A percentile compares a stretch with the other conserved stretches of the same genome.
Evolutionary conservation across 495 filamentous ascomycete species (phyloP).

Genomic region (Cudoniella acicularis): DNA sequence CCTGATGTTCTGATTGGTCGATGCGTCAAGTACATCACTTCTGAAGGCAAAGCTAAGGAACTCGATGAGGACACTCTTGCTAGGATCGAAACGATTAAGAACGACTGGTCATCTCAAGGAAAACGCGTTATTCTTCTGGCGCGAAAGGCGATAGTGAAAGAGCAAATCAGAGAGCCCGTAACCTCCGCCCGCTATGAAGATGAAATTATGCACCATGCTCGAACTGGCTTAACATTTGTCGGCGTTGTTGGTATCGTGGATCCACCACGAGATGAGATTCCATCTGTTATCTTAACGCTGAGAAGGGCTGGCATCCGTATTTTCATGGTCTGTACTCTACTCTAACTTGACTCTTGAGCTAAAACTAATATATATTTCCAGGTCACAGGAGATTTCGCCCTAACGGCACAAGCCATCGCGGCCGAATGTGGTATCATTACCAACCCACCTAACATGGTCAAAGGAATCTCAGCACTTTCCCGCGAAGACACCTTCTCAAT

Average conservation of each 20-base stretch:
- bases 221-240: constrained; percentile 51
- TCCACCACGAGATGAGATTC: constrained; percentile 63
- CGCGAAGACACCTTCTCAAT: constrained; percentile 24
- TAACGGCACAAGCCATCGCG: constrained; percentile 68
- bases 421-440: constrained; percentile 63
- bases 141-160: constrained; percentile 46
- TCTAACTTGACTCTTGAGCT: neutral
- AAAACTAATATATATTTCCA: constrained; percentile 24
- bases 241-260: constrained; percentile 66
- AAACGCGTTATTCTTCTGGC: constrained; percentile 63
- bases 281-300: constrained; percentile 52
- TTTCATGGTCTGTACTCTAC: constrained; percentile 46
- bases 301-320: constrained; percentile 59
- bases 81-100: constrained; percentile 49
- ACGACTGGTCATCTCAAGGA: constrained; percentile 59
- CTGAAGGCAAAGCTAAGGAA: constrained; percentile 41
- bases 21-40: constrained; percentile 45
- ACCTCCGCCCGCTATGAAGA: constrained; percentile 47
- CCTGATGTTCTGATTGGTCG: constrained; percentile 58
- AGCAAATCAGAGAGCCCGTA: constrained; percentile 29
- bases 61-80: constrained; percentile 36
- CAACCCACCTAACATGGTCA: constrained; percentile 27
- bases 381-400: constrained; percentile 70
- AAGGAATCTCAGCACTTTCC: constrained; percentile 37
- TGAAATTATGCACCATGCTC: constrained; percentile 44